Conservation (phyloP, 768 basidiomycete genomes). For the Rhodotorula taiwanensis region DNA sequence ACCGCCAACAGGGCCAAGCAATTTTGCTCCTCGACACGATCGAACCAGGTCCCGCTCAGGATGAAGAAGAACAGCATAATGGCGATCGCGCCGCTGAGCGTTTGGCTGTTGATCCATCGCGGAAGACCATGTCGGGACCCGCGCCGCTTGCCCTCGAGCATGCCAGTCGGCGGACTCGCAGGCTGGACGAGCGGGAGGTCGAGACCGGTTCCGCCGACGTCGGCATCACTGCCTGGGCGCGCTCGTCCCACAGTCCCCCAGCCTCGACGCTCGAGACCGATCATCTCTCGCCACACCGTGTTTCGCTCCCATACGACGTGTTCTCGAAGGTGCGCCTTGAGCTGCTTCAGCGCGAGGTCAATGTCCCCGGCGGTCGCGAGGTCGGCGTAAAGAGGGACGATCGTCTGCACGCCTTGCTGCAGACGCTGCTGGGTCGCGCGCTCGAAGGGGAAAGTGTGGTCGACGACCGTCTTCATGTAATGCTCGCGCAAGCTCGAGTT, state of each 20-base stretch:
- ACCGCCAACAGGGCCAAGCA: constrained; percentile 85
- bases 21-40: constrained; percentile 66
- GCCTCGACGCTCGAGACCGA: constrained; percentile 50
- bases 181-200: constrained; percentile 44
- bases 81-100: constrained; percentile 48
- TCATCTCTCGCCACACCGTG: constrained; percentile 96
- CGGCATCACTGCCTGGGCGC: not conserved
- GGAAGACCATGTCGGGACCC: constrained; percentile 56
- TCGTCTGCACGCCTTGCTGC: constrained; percentile 53
- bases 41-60: constrained; percentile 57
- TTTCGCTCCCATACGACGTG: constrained; percentile 90
- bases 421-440: constrained; percentile 58
- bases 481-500: constrained; percentile 52
- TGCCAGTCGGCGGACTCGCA: constrained; percentile 40
- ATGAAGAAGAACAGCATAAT: constrained; percentile 56
- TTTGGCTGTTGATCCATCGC: constrained; percentile 51
- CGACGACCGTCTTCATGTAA: constrained; percentile 33
- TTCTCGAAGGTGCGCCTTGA: constrained; percentile 55
- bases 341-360: constrained; percentile 64
- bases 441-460: constrained; percentile 59
- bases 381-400: constrained; percentile 71
- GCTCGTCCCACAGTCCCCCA: constrained; percentile 33
- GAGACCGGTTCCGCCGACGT: constrained; percentile 4
- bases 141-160: constrained; percentile 45
- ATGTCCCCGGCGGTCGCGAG: constrained; percentile 72